A percentile compares a stretch with the other conserved stretches of the same genome.
Evolutionary conservation across 2,329 filamentous ascomycete genomes (phyloP).

Genomic region (Colletotrichum lentis): DNA sequence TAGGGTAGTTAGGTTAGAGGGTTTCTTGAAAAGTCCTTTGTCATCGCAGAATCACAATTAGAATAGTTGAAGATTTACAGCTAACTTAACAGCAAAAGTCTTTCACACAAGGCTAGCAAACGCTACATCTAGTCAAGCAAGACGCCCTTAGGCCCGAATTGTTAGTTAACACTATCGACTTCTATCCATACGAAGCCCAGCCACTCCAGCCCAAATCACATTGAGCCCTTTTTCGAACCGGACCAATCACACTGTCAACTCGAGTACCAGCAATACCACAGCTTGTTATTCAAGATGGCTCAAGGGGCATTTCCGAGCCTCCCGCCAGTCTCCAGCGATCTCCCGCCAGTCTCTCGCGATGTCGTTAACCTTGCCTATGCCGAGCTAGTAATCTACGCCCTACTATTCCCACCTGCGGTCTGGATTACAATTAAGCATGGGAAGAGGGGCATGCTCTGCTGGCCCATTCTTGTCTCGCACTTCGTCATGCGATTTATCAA

Average conservation of each 20-base stretch:
- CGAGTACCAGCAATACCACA: too few species aligned
- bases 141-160: background rate
- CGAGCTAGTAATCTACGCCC: conserved; percentile 40
- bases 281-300: conserved; percentile 5
- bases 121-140: background rate
- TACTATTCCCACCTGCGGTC: conserved; percentile 37
- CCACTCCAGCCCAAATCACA: background rate
- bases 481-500: conserved; percentile 41
- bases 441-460: conserved; percentile 45
- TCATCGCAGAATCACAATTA: too few species aligned
- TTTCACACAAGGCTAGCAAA: background rate
- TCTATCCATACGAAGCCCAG: background rate
- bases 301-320: conserved; percentile 1
- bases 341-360: conserved; percentile 25
- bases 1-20: too few species aligned
- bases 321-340: too few species aligned
- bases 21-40: conserved; percentile 23
- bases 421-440: conserved; percentile 44
- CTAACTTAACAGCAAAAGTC: background rate
- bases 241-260: background rate
- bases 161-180: background rate
- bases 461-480: conserved; percentile 43
- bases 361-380: conserved; percentile 38
- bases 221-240: background rate
- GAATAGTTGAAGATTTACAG: background rate